Base-by-base conservation (phyloP, 169 alveolate species). In the Pseudocohnilembus persalinus region DNA sequence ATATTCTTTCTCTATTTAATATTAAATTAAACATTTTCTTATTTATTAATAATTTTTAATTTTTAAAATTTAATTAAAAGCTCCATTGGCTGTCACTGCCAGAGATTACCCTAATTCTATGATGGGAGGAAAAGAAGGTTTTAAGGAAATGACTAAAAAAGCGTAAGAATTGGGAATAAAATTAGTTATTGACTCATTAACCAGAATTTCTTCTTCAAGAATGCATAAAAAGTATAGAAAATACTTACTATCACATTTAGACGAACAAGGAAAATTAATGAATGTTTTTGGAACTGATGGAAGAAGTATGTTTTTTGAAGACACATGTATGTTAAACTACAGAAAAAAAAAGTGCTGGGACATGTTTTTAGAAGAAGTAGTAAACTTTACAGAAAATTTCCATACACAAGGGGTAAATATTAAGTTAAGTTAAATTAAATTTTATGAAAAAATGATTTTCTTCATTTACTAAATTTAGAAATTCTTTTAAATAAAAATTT, bases 211-310 rank as follows among this genome's bases (percentile, higher is more conserved):
- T 33, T 91, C 97, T 29, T 77, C 92, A 29, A 91, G 95, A 85
- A 82, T 89, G 31, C 92, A 92, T 88, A 88, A 93, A 79, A 93
- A 92, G 84, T 96, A 95, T 86, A 94, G 92, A 92, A 84, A 94
- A 29, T 77, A 90, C 27, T 65, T 91, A 34, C 89, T 95, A 30
- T 82, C 86, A 79, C 85, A 88, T 73, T 81, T 94, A 74, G 96
- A 96, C 88, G 82, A 88, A 33, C 72, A 91, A 88, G 98, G 98
- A 26, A 89, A 83, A 29, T 73, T 74, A 32, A 90, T 92, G 68
- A 85, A 93, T 30, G 94, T 94, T 77, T 94, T 94, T 92, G 98
- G 98, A 31, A 90, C 98, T 65, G 98, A 95, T 84, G 98, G 98
- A 31, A 84, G 94, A 85, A 85, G 96, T 78, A 84, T 94, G 31